Conservation (phyloP, 306 rosid genomes). For the Castanea mollissima region DNA sequence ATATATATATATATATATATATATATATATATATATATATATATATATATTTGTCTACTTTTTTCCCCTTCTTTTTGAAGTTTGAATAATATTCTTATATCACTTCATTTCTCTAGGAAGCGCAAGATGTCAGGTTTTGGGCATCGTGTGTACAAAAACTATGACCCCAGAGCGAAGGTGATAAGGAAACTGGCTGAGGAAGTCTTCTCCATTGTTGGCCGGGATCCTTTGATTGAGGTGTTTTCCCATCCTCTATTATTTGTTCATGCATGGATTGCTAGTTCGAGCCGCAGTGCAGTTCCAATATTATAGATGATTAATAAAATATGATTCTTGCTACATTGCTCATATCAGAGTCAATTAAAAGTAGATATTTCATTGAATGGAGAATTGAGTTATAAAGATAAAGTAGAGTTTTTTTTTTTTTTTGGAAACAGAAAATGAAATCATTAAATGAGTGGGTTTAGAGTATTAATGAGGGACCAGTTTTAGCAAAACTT, state of each 20-base stretch:
- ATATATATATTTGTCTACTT: neutral
- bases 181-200: constrained; percentile 72
- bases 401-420: no score
- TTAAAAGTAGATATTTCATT: neutral
- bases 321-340: neutral
- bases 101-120: constrained; percentile 50
- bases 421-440: no score
- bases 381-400: neutral
- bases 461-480: neutral
- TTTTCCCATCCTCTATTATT: neutral
- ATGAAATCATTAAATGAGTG: neutral
- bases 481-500: neutral
- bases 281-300: neutral
- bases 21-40: neutral
- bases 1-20: neutral
- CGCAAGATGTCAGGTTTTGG: constrained; percentile 95
- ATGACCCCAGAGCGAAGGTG: constrained; percentile 92
- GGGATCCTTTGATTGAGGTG: constrained; percentile 94
- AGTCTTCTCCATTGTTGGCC: constrained; percentile 88
- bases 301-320: neutral
- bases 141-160: constrained; percentile 91
- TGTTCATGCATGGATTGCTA: neutral
- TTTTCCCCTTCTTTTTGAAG: neutral
- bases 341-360: neutral
- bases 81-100: constrained; percentile 3